phyloP scores from a whole-genome alignment of 768 basidiomycete genomes.

The Zangia roseola region DNA sequence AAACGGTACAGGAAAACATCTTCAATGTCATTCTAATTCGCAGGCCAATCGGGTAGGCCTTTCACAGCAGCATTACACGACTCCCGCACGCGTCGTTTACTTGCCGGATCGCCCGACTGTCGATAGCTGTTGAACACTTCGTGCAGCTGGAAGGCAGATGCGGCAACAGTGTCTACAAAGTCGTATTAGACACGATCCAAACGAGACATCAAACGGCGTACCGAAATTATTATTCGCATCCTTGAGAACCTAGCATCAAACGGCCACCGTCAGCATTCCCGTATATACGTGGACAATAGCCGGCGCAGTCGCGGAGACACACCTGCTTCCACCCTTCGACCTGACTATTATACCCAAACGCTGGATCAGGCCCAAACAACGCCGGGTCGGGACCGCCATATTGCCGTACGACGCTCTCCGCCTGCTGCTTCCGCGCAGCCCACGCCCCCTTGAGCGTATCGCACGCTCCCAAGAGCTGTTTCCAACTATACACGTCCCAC shows the following conservation, averaged over 20 bases:
- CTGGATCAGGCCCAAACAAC: constrained; percentile 28
- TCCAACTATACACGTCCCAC: constrained; percentile 74
- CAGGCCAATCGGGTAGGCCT: constrained; percentile 75
- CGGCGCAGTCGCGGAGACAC: constrained; percentile 24
- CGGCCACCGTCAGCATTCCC: constrained; percentile 1
- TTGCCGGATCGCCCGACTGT: constrained; percentile 67
- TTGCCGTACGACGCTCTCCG: constrained; percentile 46
- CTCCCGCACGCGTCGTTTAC: constrained; percentile 75
- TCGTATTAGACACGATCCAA: not conserved
- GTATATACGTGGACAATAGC: not conserved
- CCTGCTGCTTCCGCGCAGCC: constrained; percentile 57
- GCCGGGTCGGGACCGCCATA: constrained; percentile 40
- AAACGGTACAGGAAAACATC: not conserved
- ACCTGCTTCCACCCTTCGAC: constrained; percentile 58
- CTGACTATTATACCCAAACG: constrained; percentile 51
- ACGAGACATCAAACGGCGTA: constrained; percentile 24
- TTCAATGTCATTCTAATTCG: constrained; percentile 14
- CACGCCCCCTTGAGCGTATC: constrained; percentile 67
- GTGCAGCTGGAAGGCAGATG: constrained; percentile 72
- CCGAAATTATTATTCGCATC: constrained; percentile 56
- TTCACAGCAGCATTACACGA: constrained; percentile 73
- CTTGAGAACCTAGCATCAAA: constrained; percentile 44
- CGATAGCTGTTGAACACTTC: constrained; percentile 74
- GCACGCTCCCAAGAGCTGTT: constrained; percentile 60
- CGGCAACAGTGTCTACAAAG: constrained; percentile 47